These are phyloP conservation scores for Themeda triandra DNA, from an alignment of 176 grass and related monocot species.

Conservation along the genomic window DNA sequence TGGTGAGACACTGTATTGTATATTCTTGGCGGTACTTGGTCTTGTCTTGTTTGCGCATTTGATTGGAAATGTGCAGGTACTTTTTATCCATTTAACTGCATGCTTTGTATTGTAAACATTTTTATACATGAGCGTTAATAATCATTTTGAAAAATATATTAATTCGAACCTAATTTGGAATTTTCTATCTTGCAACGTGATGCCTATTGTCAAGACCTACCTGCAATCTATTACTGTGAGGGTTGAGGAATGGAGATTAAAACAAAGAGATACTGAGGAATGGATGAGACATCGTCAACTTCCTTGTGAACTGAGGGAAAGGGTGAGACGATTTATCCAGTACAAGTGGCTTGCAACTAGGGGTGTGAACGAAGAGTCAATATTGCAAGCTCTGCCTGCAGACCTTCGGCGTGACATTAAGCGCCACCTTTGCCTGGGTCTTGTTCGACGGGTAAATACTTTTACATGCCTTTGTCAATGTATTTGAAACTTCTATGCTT, in stretches of 20 bases:
- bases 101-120: neutral
- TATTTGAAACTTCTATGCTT: neutral
- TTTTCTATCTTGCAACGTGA: neutral
- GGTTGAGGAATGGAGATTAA: constrained; percentile 96
- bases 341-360: constrained; percentile 98
- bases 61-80: constrained; percentile 98
- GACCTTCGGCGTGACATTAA: constrained; percentile 95
- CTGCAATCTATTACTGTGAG: constrained; percentile 90
- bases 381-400: constrained; percentile 67
- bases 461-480: constrained; percentile 12
- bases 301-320: constrained; percentile 62
- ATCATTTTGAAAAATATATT: neutral
- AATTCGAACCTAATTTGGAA: neutral
- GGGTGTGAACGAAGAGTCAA: constrained; percentile 89
- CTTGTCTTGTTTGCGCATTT: constrained; percentile 95
- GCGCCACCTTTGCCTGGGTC: constrained; percentile 83
- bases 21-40: constrained; percentile 87
- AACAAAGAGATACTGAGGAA: constrained; percentile 93
- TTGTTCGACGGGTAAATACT: constrained; percentile 86
- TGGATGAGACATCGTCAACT: constrained; percentile 98
- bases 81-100: constrained; percentile 12
- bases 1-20: constrained; percentile 88
- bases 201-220: constrained; percentile 61
- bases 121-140: neutral
- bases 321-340: constrained; percentile 79